These are phyloP conservation scores for Camelina sativa DNA, from an alignment of 345 rosid genomes.

Conservation along the genomic window DNA sequence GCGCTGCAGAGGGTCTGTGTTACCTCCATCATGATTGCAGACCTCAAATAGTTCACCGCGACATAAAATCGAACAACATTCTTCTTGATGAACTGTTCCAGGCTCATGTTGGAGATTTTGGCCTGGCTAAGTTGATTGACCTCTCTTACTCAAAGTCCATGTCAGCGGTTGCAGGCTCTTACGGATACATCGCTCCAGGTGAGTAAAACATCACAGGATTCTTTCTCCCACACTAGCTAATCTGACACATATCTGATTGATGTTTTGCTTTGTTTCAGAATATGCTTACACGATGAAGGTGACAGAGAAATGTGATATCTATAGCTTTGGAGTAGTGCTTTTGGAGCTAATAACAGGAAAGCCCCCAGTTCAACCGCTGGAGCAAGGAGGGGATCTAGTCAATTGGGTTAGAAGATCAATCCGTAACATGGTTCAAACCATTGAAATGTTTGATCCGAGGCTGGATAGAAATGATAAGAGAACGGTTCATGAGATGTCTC, in stretches of 20 bases:
- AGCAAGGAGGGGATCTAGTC: constrained; percentile 87
- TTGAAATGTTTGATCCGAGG: constrained; percentile 61
- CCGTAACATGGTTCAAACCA: constrained; percentile 48
- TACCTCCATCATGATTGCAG: constrained; percentile 85
- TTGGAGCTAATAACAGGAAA: constrained; percentile 70
- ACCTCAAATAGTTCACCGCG: constrained; percentile 79
- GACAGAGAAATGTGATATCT: constrained; percentile 82
- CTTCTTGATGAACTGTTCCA: constrained; percentile 69
- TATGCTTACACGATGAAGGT: constrained; percentile 95
- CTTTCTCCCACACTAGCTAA: background rate
- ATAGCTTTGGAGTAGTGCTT: constrained; percentile 85
- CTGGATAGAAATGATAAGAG: constrained; percentile 50
- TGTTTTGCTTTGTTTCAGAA: constrained; percentile 48
- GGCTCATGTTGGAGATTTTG: constrained; percentile 93
- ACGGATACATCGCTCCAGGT: constrained; percentile 95
- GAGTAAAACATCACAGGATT: constrained; percentile 28
- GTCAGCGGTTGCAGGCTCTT: constrained; percentile 90
- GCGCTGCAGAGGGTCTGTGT: constrained; percentile 83
- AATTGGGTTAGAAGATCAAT: constrained; percentile 72
- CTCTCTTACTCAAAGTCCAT: constrained; percentile 76
- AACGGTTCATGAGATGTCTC: constrained; percentile 62
- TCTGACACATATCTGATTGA: constrained; percentile 1
- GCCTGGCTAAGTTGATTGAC: constrained; percentile 79
- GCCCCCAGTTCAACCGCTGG: constrained; percentile 78
- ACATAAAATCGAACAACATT: constrained; percentile 82